These are phyloP conservation scores for Aspergillus quadricinctus DNA, from an alignment of 2,329 filamentous ascomycete species.

Conservation along the genomic window DNA sequence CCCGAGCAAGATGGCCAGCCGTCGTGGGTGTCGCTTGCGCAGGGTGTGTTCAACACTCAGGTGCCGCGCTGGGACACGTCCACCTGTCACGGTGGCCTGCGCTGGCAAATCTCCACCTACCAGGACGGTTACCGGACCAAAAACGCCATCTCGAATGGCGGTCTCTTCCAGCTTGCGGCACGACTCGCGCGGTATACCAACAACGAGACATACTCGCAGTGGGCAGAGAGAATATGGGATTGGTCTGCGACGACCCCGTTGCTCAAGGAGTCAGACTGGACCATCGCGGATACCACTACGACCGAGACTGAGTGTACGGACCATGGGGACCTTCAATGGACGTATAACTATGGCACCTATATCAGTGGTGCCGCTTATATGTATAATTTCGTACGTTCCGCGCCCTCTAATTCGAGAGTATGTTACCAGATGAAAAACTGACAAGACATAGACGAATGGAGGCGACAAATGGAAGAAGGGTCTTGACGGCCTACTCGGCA, in stretches of 20 bases:
- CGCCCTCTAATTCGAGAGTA: neutral
- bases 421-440: conserved; percentile 11
- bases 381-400: conserved; percentile 48
- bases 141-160: conserved; percentile 56
- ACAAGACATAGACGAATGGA: conserved; percentile 34
- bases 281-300: conserved; percentile 54
- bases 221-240: conserved; percentile 65
- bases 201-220: conserved; percentile 74
- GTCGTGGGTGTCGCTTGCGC: conserved; percentile 71
- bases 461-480: conserved; percentile 53
- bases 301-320: conserved; percentile 47
- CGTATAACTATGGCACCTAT: conserved; percentile 55
- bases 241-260: conserved; percentile 53
- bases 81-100: conserved; percentile 68
- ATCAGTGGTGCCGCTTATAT: conserved; percentile 55
- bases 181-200: conserved; percentile 73
- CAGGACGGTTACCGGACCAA: conserved; percentile 64
- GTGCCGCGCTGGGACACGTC: conserved; percentile 64
- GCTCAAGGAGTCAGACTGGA: conserved; percentile 47
- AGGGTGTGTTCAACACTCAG: conserved; percentile 78
- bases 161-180: conserved; percentile 56
- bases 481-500: conserved; percentile 54
- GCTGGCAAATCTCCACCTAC: conserved; percentile 81
- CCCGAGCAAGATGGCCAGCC: conserved; percentile 63
- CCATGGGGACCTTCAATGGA: conserved; percentile 53